A percentile compares a stretch with the other conserved stretches of the same genome.
phyloP scores from a whole-genome alignment of 352 stramenopile species.

The Thraustochytrium striatum region DNA sequence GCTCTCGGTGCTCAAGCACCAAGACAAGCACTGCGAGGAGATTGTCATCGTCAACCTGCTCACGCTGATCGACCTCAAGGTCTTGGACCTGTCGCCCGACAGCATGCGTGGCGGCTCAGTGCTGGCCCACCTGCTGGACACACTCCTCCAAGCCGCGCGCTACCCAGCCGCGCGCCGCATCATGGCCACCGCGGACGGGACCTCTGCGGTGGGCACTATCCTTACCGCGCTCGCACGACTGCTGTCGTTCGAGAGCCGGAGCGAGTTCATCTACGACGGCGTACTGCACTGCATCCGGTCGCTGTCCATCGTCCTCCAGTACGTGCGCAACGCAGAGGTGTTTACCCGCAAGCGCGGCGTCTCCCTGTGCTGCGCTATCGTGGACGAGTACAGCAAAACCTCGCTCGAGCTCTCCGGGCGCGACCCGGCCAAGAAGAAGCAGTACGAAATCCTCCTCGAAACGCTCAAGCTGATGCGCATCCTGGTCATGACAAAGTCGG shows the following conservation, averaged over 20 bases:
- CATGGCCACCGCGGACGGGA: slow-evolving; percentile 13
- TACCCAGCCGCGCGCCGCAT: not conserved
- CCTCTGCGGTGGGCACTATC: not conserved
- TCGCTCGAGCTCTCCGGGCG: not conserved
- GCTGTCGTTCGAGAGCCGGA: not conserved
- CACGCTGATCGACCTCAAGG: not conserved
- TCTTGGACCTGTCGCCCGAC: not conserved
- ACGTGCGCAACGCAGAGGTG: slow-evolving; percentile 6
- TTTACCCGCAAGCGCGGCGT: slow-evolving; percentile 2
- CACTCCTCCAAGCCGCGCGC: not conserved
- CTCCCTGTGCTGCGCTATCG: not conserved
- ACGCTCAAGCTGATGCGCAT: slow-evolving; percentile 26
- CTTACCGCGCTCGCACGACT: not conserved
- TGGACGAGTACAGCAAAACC: not conserved
- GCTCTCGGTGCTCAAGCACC: not conserved
- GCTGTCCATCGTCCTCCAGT: slow-evolving; percentile 7
- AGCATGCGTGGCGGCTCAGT: not conserved
- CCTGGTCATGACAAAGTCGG: slow-evolving; percentile 17
- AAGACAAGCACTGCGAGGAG: not conserved
- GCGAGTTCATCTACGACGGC: not conserved
- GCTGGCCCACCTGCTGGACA: slow-evolving; percentile 15
- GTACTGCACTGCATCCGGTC: not conserved
- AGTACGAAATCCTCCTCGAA: slow-evolving; percentile 14
- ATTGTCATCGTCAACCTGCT: slow-evolving; percentile 23
- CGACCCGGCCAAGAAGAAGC: not conserved